phyloP scores from a whole-genome alignment of 2,329 filamentous ascomycete species.

The Fusarium virguliforme region DNA sequence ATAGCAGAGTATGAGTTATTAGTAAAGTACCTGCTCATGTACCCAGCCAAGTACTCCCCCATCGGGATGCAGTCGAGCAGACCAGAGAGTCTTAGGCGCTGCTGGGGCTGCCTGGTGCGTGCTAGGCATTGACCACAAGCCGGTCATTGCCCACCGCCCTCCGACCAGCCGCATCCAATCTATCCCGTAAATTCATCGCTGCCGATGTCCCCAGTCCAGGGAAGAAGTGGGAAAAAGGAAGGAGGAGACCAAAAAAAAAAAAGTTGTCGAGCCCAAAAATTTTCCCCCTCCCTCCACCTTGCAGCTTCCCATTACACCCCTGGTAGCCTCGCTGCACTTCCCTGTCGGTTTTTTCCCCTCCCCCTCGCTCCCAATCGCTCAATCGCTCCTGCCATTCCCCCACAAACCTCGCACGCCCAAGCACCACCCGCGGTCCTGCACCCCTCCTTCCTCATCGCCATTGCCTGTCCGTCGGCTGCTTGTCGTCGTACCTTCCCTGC shows the following conservation, averaged over 20 bases:
- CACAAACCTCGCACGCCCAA: constrained; percentile 47
- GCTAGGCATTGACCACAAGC: constrained; percentile 48
- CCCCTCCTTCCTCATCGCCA: constrained; percentile 46
- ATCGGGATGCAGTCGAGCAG: constrained; percentile 25
- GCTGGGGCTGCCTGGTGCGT: constrained; percentile 37
- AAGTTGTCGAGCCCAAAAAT: constrained; percentile 40
- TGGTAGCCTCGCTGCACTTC: constrained; percentile 32
- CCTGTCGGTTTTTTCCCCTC: constrained; percentile 43
- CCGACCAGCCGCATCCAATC: constrained; percentile 39
- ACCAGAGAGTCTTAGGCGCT: constrained; percentile 42
- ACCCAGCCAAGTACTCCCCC: constrained; percentile 24
- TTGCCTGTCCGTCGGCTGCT: constrained; percentile 39
- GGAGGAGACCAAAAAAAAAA: constrained; percentile 20
- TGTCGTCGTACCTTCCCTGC: constrained; percentile 43
- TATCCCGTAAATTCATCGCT: constrained; percentile 37
- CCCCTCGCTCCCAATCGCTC: constrained; percentile 46
- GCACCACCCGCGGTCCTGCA: constrained; percentile 38
- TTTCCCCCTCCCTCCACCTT: constrained; percentile 42
- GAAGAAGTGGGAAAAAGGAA: not conserved
- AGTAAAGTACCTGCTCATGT: constrained; percentile 29
- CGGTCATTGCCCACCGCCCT: constrained; percentile 41
- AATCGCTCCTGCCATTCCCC: constrained; percentile 49
- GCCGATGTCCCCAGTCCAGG: constrained; percentile 25
- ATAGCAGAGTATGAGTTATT: constrained; percentile 36
- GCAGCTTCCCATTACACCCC: constrained; percentile 29